Evolutionary conservation across 768 basidiomycete species (phyloP).

Genomic region (Boletus subcaerulescens): DNA sequence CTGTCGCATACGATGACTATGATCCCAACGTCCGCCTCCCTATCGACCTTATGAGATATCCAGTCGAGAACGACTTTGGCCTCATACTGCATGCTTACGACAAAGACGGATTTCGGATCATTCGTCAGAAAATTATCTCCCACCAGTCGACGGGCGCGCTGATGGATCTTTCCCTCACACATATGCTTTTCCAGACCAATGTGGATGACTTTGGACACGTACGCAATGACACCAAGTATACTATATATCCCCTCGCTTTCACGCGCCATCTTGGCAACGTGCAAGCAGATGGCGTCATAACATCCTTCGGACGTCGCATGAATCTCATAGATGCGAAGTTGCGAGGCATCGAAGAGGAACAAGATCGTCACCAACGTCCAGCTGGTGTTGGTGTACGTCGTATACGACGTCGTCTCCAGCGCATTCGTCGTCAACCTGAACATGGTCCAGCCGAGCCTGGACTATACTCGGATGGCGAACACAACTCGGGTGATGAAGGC

Average conservation of each 20-base stretch:
- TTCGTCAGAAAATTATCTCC: neutral
- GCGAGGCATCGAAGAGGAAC: neutral
- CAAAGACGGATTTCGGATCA: neutral
- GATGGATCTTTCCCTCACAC: neutral
- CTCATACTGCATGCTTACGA: neutral
- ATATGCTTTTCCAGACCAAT: neutral
- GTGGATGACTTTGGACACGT: neutral
- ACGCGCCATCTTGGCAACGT: neutral
- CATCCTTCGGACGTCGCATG: neutral
- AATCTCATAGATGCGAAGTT: neutral
- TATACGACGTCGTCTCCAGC: no score
- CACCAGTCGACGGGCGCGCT: neutral
- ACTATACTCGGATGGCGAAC: no score
- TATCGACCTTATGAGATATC: neutral
- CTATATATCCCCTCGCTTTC: neutral
- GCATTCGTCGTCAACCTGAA: no score
- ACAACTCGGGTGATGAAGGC: no score
- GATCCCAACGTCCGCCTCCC: fast-evolving
- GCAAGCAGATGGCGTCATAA: neutral
- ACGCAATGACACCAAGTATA: neutral
- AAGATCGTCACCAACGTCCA: no score
- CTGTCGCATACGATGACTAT: neutral
- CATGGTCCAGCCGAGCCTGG: no score
- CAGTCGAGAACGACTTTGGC: neutral
- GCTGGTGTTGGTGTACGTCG: no score